A percentile compares a stretch with the other conserved stretches of the same genome.
Conservation (phyloP, 345 rosid species). For the Sisymbrium altissimum region DNA sequence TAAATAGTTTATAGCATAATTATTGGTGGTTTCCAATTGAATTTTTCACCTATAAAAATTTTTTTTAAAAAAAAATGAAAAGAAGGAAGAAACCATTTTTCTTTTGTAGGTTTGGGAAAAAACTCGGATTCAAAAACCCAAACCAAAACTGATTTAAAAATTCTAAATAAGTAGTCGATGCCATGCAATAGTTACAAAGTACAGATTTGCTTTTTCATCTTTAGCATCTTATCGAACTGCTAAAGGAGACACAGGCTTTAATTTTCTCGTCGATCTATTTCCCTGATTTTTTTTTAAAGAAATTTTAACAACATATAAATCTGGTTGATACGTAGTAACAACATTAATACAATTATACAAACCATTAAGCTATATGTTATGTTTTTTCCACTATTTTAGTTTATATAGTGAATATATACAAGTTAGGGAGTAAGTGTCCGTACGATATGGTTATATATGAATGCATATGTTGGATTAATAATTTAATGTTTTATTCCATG, state of each 20-base stretch:
- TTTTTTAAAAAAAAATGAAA: too few relatives aligned
- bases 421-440: background rate
- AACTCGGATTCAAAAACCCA: too few relatives aligned
- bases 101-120: too few relatives aligned
- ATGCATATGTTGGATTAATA: background rate
- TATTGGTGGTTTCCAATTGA: too few relatives aligned
- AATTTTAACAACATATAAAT: background rate
- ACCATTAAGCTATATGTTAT: background rate
- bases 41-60: too few relatives aligned
- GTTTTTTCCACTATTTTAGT: background rate
- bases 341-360: background rate
- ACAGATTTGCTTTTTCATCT: too few relatives aligned
- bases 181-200: background rate
- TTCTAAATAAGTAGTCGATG: background rate
- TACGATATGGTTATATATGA: background rate
- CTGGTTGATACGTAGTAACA: background rate
- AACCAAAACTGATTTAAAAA: too few relatives aligned
- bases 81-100: too few relatives aligned
- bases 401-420: background rate
- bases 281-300: background rate
- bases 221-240: background rate
- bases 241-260: background rate
- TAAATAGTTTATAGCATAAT: too few relatives aligned
- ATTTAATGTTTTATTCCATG: background rate
- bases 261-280: background rate